Percentiles rank a stretch among this genome's conserved stretches.
phyloP scores from a whole-genome alignment of 352 stramenopile species.

The Thalassiosira exigua region DNA sequence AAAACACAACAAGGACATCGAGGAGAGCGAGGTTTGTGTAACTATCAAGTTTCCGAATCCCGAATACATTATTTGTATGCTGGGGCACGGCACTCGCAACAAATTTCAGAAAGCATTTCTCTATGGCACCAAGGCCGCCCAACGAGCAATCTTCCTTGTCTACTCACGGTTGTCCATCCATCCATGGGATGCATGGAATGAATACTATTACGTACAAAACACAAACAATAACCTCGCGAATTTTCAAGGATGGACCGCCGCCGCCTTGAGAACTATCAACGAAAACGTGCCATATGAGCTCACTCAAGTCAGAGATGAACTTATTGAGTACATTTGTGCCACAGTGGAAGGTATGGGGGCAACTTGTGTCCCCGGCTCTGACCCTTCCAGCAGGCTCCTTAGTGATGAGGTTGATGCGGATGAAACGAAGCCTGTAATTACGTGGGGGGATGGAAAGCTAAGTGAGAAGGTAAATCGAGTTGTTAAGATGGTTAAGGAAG shows the following conservation, averaged over 20 bases:
- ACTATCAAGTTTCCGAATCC: neutral
- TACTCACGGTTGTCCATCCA: neutral
- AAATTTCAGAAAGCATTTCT: neutral
- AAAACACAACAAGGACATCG: too few relatives aligned
- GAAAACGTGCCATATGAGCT: constrained; percentile 1
- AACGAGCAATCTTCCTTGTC: neutral
- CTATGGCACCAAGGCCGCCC: neutral
- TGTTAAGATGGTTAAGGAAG: too few relatives aligned
- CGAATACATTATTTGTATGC: neutral
- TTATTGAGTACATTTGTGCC: too few relatives aligned
- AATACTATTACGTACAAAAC: neutral
- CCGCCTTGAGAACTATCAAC: constrained; percentile 5
- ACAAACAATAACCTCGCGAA: neutral
- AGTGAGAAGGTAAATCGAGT: too few relatives aligned
- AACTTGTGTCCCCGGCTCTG: too few relatives aligned
- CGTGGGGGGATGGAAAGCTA: too few relatives aligned
- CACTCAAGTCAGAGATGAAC: neutral
- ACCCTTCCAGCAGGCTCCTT: too few relatives aligned
- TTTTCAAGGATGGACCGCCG: neutral
- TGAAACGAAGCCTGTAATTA: too few relatives aligned
- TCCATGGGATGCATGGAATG: neutral
- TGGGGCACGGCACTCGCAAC: neutral
- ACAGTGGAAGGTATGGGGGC: too few relatives aligned
- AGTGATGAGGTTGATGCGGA: too few relatives aligned
- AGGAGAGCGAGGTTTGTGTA: too few relatives aligned